Evolutionary conservation across 805 yeast genomes (phyloP).

Genomic region (Lipomyces kockii): DNA sequence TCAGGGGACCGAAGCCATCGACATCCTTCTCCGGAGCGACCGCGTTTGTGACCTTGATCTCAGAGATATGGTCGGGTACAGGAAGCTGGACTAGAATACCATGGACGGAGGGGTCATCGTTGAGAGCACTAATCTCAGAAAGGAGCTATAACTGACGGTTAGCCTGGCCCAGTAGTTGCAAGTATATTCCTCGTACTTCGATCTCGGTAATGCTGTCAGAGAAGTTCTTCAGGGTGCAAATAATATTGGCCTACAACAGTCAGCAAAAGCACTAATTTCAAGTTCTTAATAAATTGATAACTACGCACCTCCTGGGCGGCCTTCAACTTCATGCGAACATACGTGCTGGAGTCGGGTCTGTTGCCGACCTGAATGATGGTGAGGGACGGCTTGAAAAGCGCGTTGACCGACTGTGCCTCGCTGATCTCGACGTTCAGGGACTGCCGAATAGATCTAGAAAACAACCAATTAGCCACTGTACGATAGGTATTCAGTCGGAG

Average conservation of each 20-base stretch:
- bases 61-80: slow-evolving; percentile 78
- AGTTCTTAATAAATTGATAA: neutral
- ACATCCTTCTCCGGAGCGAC: slow-evolving; percentile 88
- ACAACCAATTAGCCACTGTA: neutral
- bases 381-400: slow-evolving; percentile 71
- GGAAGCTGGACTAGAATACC: slow-evolving; percentile 93
- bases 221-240: slow-evolving; percentile 66
- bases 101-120: slow-evolving; percentile 75
- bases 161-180: neutral
- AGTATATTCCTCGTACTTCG: slow-evolving; percentile 48
- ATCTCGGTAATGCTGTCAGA: slow-evolving; percentile 65
- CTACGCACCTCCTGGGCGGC: slow-evolving; percentile 70
- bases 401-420: slow-evolving; percentile 49
- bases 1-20: slow-evolving; percentile 89
- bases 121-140: slow-evolving; percentile 62
- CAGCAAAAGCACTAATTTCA: neutral
- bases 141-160: slow-evolving; percentile 45
- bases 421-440: slow-evolving; percentile 58
- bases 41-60: slow-evolving; percentile 75
- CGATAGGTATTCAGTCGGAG: neutral
- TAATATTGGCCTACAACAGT: slow-evolving; percentile 61
- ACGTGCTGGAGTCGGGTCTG: slow-evolving; percentile 88
- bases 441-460: slow-evolving; percentile 50
- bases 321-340: slow-evolving; percentile 88
- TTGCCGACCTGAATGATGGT: slow-evolving; percentile 88